phyloP scores from a whole-genome alignment of 163 green algal genomes.

The Chlamydomonas reinhardtii region DNA sequence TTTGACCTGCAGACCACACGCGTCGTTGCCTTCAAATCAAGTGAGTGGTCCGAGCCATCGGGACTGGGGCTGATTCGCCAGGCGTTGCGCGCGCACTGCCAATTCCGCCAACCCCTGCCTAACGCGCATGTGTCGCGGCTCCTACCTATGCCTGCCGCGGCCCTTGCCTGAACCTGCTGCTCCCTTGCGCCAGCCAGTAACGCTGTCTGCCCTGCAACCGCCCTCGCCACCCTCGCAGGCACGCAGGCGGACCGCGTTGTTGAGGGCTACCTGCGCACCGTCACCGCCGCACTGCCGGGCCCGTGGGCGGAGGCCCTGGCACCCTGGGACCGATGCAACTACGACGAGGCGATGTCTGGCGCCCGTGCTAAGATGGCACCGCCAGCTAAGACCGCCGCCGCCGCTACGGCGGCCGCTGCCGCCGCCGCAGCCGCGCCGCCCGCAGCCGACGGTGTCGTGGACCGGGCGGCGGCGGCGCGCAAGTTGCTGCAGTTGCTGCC shows the following conservation, averaged over 20 bases:
- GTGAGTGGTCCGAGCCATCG: background rate
- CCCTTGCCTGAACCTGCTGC: no score
- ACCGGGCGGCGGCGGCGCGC: background rate
- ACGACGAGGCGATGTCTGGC: background rate
- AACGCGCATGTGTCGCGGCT: no score
- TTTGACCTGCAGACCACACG: constrained; percentile 30
- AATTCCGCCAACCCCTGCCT: no score
- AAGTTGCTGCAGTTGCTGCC: constrained; percentile 45
- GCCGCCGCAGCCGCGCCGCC: no score
- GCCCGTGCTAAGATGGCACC: background rate
- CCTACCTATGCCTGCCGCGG: no score
- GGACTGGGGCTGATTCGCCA: no score
- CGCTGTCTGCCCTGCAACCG: no score
- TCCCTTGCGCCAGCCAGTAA: no score
- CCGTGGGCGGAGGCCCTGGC: constrained; percentile 37
- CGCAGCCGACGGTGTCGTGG: background rate
- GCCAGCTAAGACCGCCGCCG: background rate
- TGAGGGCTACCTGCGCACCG: background rate
- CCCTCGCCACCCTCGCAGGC: no score
- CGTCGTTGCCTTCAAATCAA: background rate
- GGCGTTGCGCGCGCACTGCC: no score
- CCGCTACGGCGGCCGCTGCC: background rate
- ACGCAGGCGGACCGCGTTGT: background rate
- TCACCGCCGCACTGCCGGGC: background rate
- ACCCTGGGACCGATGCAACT: constrained; percentile 34